Evolutionary conservation across 2,329 filamentous ascomycete species (phyloP), one percentile per base, ranked within the genome.

Genomic region (Colletotrichum cordylinicola): DNA sequence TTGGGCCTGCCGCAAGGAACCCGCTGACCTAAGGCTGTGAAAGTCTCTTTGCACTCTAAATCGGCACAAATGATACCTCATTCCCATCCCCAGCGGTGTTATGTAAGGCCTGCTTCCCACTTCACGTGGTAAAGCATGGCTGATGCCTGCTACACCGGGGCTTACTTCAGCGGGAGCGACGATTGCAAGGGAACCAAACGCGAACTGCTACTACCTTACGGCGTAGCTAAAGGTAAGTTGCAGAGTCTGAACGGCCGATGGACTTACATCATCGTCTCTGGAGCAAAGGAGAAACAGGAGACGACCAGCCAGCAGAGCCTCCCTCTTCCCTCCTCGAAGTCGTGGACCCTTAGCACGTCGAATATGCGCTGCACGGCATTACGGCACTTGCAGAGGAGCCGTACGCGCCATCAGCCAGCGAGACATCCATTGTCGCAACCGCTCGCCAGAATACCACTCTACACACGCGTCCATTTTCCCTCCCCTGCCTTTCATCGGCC

Each of bases 141-240:
- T n/a, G 39, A 61, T 74, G 52, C 52, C 68, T 66, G 67, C 52
- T n/a, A 18, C n/a, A 21, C 55, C 10, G 31, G 27, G 18, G 52
- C 72, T 66, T 71, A 71, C 68, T 55, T 72, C 72, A 72, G 67
- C 72, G 35, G 72, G 43, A 48, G 52, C 37, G 31, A 62, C 58
- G 43, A 35, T 24, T 48, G 24, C 33, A 16, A 58, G 58, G 58
- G 58, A 61, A 35, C 29, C 18, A 9, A 16, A 35, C 43, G 58
- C 58, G 16, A 58, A 33, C 58, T 61, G 43, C 43, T 27, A 27
- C 24, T 27, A 27, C 24, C 24, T 27, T 27, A 27, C 24, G 24
- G 24, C 24, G 24, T 5, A 27, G 24, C 24, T 27, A 5, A 27
- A 27, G 24, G 24, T 27, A 27, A 27, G 7, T 10, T 48, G n/a